Evolutionary conservation across 2,329 filamentous ascomycete species (phyloP).

Genomic region (Gaeumannomyces tritici): DNA sequence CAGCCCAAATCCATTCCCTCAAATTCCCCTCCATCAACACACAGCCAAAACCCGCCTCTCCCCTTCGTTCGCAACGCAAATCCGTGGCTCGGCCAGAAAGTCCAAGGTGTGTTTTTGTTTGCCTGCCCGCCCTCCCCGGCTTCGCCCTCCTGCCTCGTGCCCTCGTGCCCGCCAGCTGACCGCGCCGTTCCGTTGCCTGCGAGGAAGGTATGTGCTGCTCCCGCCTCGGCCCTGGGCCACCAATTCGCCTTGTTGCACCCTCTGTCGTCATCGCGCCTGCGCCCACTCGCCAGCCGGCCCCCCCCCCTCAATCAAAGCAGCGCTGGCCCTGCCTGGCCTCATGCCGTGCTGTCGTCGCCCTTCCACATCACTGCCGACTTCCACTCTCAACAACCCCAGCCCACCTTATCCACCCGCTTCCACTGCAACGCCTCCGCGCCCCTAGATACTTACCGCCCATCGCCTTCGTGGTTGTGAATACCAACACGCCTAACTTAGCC

Average conservation of each 20-base stretch:
- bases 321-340: background rate
- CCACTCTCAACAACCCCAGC: background rate
- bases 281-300: conserved; percentile 7
- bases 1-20: conserved; percentile 3
- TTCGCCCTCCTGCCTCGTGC: background rate
- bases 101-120: background rate
- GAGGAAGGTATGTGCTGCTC: conserved; percentile 1
- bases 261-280: conserved; percentile 18
- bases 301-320: background rate
- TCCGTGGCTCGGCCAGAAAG: background rate
- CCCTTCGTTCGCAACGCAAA: background rate
- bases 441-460: conserved; percentile 2
- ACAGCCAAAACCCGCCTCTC: background rate
- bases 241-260: conserved; percentile 4
- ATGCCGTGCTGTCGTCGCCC: background rate
- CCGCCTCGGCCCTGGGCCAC: background rate
- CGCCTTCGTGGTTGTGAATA: background rate
- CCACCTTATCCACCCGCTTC: background rate
- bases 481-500: background rate
- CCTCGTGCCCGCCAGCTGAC: background rate
- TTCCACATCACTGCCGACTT: background rate
- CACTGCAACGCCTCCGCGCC: background rate
- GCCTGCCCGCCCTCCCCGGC: background rate
- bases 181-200: background rate
- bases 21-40: conserved; percentile 4